These are phyloP conservation scores for Annulohypoxylon truncatum DNA, from an alignment of 2,329 filamentous ascomycete species.

Conservation along the genomic window DNA sequence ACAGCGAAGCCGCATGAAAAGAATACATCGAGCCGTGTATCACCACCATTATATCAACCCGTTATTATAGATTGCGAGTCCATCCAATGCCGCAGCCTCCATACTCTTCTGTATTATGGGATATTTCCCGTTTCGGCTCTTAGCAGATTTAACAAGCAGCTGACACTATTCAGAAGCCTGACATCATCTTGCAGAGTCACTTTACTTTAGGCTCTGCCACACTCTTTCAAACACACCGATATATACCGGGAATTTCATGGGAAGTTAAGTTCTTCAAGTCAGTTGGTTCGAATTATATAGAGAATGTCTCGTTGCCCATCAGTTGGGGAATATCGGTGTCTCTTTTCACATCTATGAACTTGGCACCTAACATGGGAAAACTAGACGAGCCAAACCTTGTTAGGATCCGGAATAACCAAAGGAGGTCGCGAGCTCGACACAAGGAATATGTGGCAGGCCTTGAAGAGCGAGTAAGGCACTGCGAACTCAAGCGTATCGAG, in stretches of 20 bases:
- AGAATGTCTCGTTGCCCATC: not conserved
- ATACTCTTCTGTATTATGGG: not conserved
- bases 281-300: not conserved
- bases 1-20: not conserved
- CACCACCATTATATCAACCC: no score
- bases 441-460: slow-evolving; percentile 80
- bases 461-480: slow-evolving; percentile 71
- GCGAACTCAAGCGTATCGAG: slow-evolving; percentile 73
- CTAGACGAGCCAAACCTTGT: slow-evolving; percentile 33
- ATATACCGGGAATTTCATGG: no score
- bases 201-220: not conserved
- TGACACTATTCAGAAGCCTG: not conserved
- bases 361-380: slow-evolving; percentile 6
- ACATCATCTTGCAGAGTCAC: not conserved
- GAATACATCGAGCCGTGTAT: no score
- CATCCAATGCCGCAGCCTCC: not conserved
- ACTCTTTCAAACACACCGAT: not conserved
- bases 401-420: slow-evolving; percentile 77
- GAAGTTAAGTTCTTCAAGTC: not conserved
- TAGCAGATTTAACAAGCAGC: no score
- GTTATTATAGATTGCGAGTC: no score
- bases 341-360: not conserved
- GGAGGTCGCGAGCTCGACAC: slow-evolving; percentile 77
- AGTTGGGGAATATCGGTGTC: not conserved
- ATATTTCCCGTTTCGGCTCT: no score